Base-by-base conservation (phyloP, 805 yeast genomes). In the Phaffomyces opuntiae region DNA sequence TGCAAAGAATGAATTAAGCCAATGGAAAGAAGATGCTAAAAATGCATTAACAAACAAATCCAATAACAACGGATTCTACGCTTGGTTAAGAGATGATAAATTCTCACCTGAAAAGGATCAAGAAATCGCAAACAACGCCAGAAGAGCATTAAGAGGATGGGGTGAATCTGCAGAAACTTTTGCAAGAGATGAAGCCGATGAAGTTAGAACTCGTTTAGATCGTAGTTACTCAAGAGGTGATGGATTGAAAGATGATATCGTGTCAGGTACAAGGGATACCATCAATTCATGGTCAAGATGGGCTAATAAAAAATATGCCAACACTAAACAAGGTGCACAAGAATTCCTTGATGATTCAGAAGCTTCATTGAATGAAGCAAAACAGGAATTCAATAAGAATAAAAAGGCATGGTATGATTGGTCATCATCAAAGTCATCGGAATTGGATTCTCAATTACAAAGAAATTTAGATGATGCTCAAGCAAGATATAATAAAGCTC, bases 81-180 rank as follows among this genome's bases (percentile, higher is more conserved):
- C 52, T 38, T 59, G 63, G 62, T 42, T 55, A 38, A 54, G 62
- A 46, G 61, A 57, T 14, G 58, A 53, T 29, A 45, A 41, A 33
- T 43, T 60, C 39, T 49, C 55, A 8, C 54, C 55, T 33, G 53
- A 56, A 35, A 51, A 55, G 27, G 73, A 68, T 37, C 57, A 49
- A 19, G 57, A 58, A 11, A 46, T 71, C 24, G 71, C 72, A 3
- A 54, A 60, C 36, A 52, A 52, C 6, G 63, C 75, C 1, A 61
- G 61, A 26, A 57, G 56, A 21, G 62, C 31, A 5, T 58, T 70
- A 9, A 61, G 66, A 44, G 77, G 77, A 4, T 72, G 75, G 74
- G 76, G 77, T 19, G 72, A 69, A 41, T 54, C 61, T 39, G 78
- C 77, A 5, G 58, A 66, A 12, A 65, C 60, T 33, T 64, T 70